Evolutionary conservation across 768 basidiomycete genomes (phyloP).

Genomic region (Tulasnella calospora): DNA sequence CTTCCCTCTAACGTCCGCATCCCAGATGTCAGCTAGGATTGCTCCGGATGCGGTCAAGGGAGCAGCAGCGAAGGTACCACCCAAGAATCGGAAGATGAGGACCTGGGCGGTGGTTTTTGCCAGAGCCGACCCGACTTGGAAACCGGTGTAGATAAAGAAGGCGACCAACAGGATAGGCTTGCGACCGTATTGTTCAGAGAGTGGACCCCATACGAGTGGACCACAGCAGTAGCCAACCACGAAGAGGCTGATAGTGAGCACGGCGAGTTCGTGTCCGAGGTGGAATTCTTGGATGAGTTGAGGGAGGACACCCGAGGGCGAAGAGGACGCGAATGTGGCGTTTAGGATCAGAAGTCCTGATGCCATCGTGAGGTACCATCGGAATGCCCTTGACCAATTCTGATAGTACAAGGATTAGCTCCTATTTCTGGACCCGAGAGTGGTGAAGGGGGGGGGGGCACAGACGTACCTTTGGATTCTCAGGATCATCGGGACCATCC

Average conservation of each 20-base stretch:
- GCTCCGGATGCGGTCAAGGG: slow-evolving; percentile 31
- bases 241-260: slow-evolving; percentile 25
- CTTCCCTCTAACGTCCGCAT: slow-evolving; percentile 30
- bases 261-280: slow-evolving; percentile 20
- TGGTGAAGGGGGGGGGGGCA: neutral
- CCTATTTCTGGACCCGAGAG: too few species aligned
- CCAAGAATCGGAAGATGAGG: slow-evolving; percentile 33
- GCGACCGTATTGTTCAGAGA: slow-evolving; percentile 38
- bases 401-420: neutral
- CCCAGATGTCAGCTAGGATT: slow-evolving; percentile 33
- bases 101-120: slow-evolving; percentile 37
- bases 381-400: slow-evolving; percentile 1
- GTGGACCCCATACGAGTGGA: slow-evolving; percentile 35
- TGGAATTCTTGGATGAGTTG: slow-evolving; percentile 24
- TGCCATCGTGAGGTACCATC: slow-evolving; percentile 17
- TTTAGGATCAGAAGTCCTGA: slow-evolving; percentile 26
- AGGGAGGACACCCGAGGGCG: slow-evolving; percentile 26
- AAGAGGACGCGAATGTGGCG: slow-evolving; percentile 29
- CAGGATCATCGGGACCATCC: slow-evolving; percentile 28
- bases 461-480: slow-evolving; percentile 25
- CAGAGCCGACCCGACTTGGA: slow-evolving; percentile 37
- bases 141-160: slow-evolving; percentile 33
- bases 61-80: slow-evolving; percentile 30
- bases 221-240: slow-evolving; percentile 33
- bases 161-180: slow-evolving; percentile 38